Conservation (phyloP, 352 stramenopile genomes). For the Pythium grandisporangium region DNA sequence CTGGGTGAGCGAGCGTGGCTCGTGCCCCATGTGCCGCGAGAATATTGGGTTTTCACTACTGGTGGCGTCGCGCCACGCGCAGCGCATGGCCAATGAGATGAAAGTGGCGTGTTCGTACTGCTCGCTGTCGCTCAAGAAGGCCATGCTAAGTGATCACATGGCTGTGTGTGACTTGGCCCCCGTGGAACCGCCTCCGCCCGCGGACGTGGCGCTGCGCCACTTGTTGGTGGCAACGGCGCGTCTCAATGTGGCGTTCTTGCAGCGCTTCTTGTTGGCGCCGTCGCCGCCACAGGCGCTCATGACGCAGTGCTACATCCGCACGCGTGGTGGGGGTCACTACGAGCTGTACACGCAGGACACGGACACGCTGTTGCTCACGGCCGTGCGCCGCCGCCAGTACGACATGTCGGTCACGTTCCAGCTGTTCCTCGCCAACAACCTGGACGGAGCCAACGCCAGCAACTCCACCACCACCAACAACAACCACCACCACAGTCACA, state of each 20-base stretch:
- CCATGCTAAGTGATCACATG: slow-evolving; percentile 51
- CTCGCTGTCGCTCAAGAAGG: slow-evolving; percentile 66
- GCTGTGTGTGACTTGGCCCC: slow-evolving; percentile 51
- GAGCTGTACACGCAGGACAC: slow-evolving; percentile 81
- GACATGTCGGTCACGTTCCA: slow-evolving; percentile 84
- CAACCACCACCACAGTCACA: slow-evolving; percentile 7
- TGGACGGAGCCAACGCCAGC: no score
- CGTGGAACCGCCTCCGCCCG: slow-evolving; percentile 60
- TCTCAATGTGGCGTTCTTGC: slow-evolving; percentile 38
- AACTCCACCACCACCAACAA: no score
- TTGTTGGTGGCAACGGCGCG: slow-evolving; percentile 48
- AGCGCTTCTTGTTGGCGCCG: slow-evolving; percentile 47
- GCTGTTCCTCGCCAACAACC: slow-evolving; percentile 54
- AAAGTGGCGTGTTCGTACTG: slow-evolving; percentile 65
- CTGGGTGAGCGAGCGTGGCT: slow-evolving; percentile 73
- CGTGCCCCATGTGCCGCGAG: slow-evolving; percentile 77
- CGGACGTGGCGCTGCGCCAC: slow-evolving; percentile 55
- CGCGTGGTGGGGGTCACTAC: slow-evolving; percentile 71
- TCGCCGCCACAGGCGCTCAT: slow-evolving; percentile 52
- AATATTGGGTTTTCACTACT: slow-evolving; percentile 61
- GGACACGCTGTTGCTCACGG: slow-evolving; percentile 65
- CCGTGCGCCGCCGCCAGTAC: slow-evolving; percentile 72
- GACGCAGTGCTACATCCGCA: slow-evolving; percentile 86
- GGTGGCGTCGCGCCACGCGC: slow-evolving; percentile 50
- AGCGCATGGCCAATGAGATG: slow-evolving; percentile 84